Evolutionary conservation across 257 asterid genomes (phyloP).

Genomic region (Prunella vulgaris): DNA sequence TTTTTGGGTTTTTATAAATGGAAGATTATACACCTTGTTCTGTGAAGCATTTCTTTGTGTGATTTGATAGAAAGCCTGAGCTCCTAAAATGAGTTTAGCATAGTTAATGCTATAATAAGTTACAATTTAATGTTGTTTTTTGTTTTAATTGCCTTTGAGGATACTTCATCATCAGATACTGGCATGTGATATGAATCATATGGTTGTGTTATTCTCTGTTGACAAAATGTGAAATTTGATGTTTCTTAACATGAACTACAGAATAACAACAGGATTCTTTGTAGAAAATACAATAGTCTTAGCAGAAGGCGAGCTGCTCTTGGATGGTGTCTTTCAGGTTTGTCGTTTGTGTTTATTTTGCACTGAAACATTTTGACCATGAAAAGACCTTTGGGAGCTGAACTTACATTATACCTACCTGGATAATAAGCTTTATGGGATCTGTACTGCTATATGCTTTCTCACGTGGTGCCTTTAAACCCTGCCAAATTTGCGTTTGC

Average conservation of each 20-base stretch:
- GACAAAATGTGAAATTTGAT: slow-evolving; percentile 1
- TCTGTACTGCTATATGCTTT: slow-evolving; percentile 1
- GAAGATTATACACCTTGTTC: not conserved
- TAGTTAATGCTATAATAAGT: not conserved
- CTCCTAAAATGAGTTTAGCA: not conserved
- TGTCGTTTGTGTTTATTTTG: slow-evolving; percentile 17
- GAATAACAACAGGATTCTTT: slow-evolving; percentile 86
- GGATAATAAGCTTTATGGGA: not conserved
- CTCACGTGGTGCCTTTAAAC: not conserved
- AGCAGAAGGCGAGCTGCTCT: slow-evolving; percentile 96
- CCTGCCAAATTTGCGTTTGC: not conserved
- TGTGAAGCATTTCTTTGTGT: slow-evolving; percentile 6
- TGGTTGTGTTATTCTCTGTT: slow-evolving; percentile 18
- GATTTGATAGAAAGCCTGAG: not conserved
- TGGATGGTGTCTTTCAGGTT: slow-evolving; percentile 86
- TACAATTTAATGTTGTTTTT: not conserved
- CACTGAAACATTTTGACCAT: slow-evolving; percentile 14
- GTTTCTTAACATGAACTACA: slow-evolving; percentile 67
- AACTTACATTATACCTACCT: not conserved
- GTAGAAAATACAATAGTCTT: slow-evolving; percentile 78
- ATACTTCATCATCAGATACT: not conserved
- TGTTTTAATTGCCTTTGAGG: not conserved
- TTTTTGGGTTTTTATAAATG: too few relatives aligned
- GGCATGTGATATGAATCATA: not conserved
- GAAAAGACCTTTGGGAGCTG: slow-evolving; percentile 1